Evolutionary conservation across 192 early-diverging fungal species (phyloP).

Genomic region (Entomortierella chlamydospora): DNA sequence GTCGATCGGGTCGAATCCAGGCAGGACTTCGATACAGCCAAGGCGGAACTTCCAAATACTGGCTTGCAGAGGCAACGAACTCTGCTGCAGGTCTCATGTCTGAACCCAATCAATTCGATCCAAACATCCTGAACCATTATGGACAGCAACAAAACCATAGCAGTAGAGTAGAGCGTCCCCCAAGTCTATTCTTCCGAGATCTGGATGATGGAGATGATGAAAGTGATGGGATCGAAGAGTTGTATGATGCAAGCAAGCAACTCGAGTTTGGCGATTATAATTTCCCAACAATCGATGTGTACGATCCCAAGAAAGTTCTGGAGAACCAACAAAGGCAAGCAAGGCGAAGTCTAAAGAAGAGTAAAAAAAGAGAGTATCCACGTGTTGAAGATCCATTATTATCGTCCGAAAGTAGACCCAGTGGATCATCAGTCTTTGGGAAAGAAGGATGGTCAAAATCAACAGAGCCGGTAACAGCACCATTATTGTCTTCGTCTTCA

Average conservation of each 20-base stretch:
- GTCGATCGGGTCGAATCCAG: constrained; percentile 65
- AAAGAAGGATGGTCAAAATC: constrained; percentile 9
- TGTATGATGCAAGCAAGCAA: constrained; percentile 56
- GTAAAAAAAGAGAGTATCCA: neutral
- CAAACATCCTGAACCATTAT: neutral
- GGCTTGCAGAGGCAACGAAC: constrained; percentile 47
- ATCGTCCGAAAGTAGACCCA: neutral
- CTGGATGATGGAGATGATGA: constrained; percentile 33
- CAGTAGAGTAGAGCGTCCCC: neutral
- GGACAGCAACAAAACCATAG: neutral
- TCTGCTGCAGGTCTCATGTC: constrained; percentile 5
- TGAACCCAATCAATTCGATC: constrained; percentile 3
- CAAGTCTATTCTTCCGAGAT: constrained; percentile 18
- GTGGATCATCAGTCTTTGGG: neutral
- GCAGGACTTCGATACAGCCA: constrained; percentile 63
- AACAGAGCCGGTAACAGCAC: neutral
- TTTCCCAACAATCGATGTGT: constrained; percentile 61
- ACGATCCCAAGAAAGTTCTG: neutral
- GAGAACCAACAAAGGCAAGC: neutral
- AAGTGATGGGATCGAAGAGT: constrained; percentile 42
- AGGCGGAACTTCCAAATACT: constrained; percentile 65
- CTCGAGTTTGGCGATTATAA: constrained; percentile 67
- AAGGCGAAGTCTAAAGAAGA: neutral
- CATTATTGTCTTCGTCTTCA: neutral
- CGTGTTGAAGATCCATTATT: neutral